Base-by-base conservation (phyloP, 1,139 yeast species). In the Lodderomyces elongisporus region DNA sequence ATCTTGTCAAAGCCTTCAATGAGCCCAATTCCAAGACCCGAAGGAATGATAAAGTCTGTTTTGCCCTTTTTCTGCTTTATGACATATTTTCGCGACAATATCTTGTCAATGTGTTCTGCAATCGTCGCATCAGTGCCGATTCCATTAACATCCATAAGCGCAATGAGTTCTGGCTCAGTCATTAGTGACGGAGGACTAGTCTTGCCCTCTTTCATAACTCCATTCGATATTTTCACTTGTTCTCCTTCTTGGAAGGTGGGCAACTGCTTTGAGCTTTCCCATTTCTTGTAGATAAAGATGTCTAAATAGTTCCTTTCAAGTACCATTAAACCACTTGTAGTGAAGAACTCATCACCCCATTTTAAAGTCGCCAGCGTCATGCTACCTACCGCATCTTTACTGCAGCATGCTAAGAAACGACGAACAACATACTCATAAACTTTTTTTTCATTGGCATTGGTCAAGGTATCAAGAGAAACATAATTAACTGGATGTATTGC, bases 121-220 rank as follows among this genome's bases (percentile, higher is more conserved):
- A 93, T 93, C 0, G 99, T 93, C 1, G 99, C 98, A 62, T 93
- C 99, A 0, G 99, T 93, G 1, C 99, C 99, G 31, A 93, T 93
- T 0, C 97, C 97, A 58, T 93, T 93, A 5, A 78, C 85, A 60
- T 93, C 98, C 99, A 93, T 93, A 33, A 91, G 61, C 8, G 88
- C 83, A 60, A 93, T 87, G 24, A 93, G 66, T 49, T 91, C 98
- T 0, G 96, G 72, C 56, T 93, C 99, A 0, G 98, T 89, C 69
- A 93, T 73, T 36, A 78, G 82, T 25, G 63, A 62, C 0, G 98
- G 98, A 0, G 96, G 79, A 0, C 80, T 54, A 0, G 98, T 91
- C 37, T 71, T 70, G 0, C 97, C 96, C 15, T 77, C 77, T 36
- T 73, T 72, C 52, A 93, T 56, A 37, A 72, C 74, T 0, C 83